Base-by-base conservation (phyloP, 768 basidiomycete species). In the Termitomyces sp. region DNA sequence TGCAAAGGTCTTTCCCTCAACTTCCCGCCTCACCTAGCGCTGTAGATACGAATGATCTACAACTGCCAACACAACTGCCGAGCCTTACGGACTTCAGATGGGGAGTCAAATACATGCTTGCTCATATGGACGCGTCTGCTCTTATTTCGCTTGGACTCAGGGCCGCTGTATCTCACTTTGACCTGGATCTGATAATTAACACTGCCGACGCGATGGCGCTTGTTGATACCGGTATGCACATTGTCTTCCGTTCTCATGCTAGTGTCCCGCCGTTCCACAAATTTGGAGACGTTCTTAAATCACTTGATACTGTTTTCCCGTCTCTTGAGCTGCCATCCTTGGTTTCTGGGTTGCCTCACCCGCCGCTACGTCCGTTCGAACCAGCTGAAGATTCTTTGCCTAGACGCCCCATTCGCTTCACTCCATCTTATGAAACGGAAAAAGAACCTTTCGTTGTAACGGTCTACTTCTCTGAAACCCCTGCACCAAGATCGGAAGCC, bases 271-370 rank as follows among this genome's bases (percentile, higher is more conserved):
- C 55, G 5, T 61, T 61, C 30, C 45, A 61, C 31, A 39, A 27
- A 15, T n/a, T 61, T 6, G 55, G 56, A 52, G 55, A 61, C 13
- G 51, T 61, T 9, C 20, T 61, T 12, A 36, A 18, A 16, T 61
- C 56, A 18, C n/a, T 61, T 11, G 55, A 61, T 15, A 13, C 44
- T 41, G 34, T 46, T 18, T 49, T 57, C 9, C 60, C 50, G 3
- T 41, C 44, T 30, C 51, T 61, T 24, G 49, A 55, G 15, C 37
- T 61, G 34, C n/a, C 56, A 13, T 45, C 55, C 8, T 16, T 61
- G 22, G 34, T 52, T 18, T 34, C 45, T 36, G 55, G 46, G 9
- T 20, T 57, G 22, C 50, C 50, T 37, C 50, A 52, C 8, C 50
- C 50, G 22, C 50, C 50, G 16, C 22, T 52, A 37, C 50, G 37